phyloP scores from a whole-genome alignment of 495 filamentous ascomycete genomes.

The Aspergillus heteromorphus region DNA sequence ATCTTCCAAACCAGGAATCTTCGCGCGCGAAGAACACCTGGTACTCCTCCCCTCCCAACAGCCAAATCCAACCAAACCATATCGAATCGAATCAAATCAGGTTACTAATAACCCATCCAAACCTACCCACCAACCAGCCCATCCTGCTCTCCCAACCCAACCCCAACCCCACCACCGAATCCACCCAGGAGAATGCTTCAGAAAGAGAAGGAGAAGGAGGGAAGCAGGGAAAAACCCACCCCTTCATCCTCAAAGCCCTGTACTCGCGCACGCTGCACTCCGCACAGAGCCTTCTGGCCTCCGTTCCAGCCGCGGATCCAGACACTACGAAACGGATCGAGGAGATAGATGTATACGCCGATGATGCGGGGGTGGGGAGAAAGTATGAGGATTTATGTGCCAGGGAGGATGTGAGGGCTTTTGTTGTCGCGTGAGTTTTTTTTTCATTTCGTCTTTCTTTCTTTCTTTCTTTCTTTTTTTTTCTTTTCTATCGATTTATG shows the following conservation, averaged over 20 bases:
- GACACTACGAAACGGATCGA: slow-evolving; percentile 19
- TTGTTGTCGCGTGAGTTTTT: slow-evolving; percentile 58
- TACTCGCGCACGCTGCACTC: slow-evolving; percentile 57
- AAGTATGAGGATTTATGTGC: slow-evolving; percentile 56
- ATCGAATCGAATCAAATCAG: too few relatives aligned
- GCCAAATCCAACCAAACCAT: neutral
- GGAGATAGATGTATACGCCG: slow-evolving; percentile 52
- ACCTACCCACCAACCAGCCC: too few relatives aligned
- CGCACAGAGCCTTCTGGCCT: slow-evolving; percentile 32
- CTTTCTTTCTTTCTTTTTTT: slow-evolving; percentile 29
- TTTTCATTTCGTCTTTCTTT: neutral
- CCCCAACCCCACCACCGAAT: too few relatives aligned
- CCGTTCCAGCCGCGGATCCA: too few relatives aligned
- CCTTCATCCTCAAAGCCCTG: slow-evolving; percentile 52
- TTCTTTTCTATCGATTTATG: neutral
- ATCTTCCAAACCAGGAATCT: slow-evolving; percentile 48
- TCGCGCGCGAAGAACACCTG: slow-evolving; percentile 40
- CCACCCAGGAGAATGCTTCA: too few relatives aligned
- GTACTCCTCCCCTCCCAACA: slow-evolving; percentile 18
- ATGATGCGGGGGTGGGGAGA: slow-evolving; percentile 51
- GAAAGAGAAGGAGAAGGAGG: too few relatives aligned
- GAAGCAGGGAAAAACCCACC: slow-evolving; percentile 27
- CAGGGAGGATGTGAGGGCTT: slow-evolving; percentile 59
- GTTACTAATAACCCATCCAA: too few relatives aligned
- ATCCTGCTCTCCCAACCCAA: too few relatives aligned